Conservation (phyloP, 768 basidiomycete genomes). For the Trametes cubensis region DNA sequence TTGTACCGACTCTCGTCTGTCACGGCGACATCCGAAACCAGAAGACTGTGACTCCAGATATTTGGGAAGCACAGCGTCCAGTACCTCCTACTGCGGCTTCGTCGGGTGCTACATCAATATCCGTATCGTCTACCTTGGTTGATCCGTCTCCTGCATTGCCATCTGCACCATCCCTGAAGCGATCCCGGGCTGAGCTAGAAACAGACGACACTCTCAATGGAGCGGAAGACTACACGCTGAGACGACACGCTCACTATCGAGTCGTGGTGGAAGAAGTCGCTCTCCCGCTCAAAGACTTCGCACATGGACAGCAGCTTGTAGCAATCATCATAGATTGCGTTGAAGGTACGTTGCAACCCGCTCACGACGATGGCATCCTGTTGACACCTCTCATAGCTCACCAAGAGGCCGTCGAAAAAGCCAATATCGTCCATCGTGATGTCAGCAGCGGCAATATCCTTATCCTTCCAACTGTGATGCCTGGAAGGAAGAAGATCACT, state of each 20-base stretch:
- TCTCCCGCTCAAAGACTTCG: not conserved
- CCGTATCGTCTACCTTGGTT: not conserved
- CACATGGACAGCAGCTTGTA: not conserved
- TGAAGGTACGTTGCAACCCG: not conserved
- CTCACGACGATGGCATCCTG: too few relatives aligned
- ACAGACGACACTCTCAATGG: not conserved
- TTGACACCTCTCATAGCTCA: not conserved
- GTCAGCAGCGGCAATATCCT: constrained; percentile 13
- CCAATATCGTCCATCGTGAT: constrained; percentile 1
- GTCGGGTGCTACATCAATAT: not conserved
- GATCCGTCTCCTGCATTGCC: not conserved
- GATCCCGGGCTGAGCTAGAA: not conserved
- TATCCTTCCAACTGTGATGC: not conserved
- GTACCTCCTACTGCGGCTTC: not conserved
- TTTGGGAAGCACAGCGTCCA: not conserved
- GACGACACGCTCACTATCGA: constrained; percentile 10
- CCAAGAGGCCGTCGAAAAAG: not conserved
- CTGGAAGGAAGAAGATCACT: too few relatives aligned
- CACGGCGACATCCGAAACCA: not conserved
- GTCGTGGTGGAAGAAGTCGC: constrained; percentile 13
- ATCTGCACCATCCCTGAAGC: not conserved
- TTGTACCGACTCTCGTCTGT: not conserved
- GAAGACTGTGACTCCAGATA: not conserved
- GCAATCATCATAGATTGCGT: not conserved
- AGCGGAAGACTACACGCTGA: constrained; percentile 1